phyloP scores from a whole-genome alignment of 306 rosid genomes.

The Corylus americana region DNA sequence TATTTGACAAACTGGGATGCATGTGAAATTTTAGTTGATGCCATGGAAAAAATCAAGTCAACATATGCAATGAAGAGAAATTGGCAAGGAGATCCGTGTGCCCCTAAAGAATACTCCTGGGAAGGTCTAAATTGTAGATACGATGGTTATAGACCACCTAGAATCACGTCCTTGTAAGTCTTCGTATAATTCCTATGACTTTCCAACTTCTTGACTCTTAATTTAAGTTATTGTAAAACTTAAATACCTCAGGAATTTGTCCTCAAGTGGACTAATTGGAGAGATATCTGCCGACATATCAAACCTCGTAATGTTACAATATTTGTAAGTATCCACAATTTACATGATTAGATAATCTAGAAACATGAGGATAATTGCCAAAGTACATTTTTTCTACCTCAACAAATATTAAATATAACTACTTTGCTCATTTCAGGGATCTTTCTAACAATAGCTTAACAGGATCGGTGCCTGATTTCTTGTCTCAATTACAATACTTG shows the following conservation, averaged over 20 bases:
- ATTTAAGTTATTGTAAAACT: neutral
- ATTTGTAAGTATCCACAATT: slow-evolving; percentile 41
- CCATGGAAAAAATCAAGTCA: slow-evolving; percentile 52
- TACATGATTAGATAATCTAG: neutral
- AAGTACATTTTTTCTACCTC: neutral
- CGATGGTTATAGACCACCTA: slow-evolving; percentile 21
- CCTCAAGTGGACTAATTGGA: slow-evolving; percentile 50
- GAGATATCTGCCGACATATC: slow-evolving; percentile 41
- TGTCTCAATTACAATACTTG: slow-evolving; percentile 30
- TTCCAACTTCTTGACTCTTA: neutral
- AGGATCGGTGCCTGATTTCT: slow-evolving; percentile 39
- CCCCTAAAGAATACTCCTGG: slow-evolving; percentile 48
- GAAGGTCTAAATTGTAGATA: slow-evolving; percentile 48
- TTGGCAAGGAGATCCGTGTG: slow-evolving; percentile 75
- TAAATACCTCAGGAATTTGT: slow-evolving; percentile 42
- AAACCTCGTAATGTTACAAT: slow-evolving; percentile 38
- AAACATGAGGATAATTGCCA: neutral
- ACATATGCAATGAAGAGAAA: slow-evolving; percentile 39
- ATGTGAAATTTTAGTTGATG: slow-evolving; percentile 39
- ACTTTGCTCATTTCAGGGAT: slow-evolving; percentile 42
- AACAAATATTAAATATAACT: slow-evolving; percentile 2
- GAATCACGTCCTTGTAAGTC: slow-evolving; percentile 61
- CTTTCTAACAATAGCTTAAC: slow-evolving; percentile 53
- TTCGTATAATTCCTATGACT: neutral
- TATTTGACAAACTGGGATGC: neutral